Conservation (phyloP, 1,139 yeast genomes). For the Saccharomycopsis hybrid region DNA sequence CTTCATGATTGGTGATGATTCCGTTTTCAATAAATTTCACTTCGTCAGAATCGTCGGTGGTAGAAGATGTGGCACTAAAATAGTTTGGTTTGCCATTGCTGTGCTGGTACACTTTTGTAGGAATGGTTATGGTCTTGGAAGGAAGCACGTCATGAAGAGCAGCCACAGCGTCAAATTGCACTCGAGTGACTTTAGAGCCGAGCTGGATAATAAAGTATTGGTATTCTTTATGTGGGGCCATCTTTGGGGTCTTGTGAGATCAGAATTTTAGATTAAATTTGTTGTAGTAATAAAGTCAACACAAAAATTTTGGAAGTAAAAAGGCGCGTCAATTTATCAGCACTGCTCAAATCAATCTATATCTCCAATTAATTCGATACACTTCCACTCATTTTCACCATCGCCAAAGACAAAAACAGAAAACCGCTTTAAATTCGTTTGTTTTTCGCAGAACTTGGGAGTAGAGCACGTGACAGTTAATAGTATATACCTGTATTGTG, state of each 20-base stretch:
- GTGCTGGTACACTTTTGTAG: conserved; percentile 65
- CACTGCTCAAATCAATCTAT: no score
- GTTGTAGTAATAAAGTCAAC: neutral
- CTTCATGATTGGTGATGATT: conserved; percentile 57
- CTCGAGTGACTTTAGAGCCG: conserved; percentile 70
- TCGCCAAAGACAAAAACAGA: neutral
- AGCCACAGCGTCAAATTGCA: conserved; percentile 53
- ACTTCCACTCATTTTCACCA: no score
- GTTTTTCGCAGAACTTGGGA: neutral
- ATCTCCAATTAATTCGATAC: no score
- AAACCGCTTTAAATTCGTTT: neutral
- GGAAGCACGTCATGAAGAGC: conserved; percentile 62
- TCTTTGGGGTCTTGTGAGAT: conserved; percentile 19
- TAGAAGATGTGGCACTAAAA: conserved; percentile 32
- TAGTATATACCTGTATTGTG: no score
- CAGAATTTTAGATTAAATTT: neutral
- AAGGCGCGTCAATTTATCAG: no score
- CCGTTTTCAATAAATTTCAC: conserved; percentile 62
- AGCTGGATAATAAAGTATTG: conserved; percentile 56
- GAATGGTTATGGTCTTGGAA: conserved; percentile 70
- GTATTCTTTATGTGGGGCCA: conserved; percentile 45
- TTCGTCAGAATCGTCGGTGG: conserved; percentile 36
- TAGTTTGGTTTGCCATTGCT: conserved; percentile 33
- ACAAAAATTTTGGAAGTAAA: no score
- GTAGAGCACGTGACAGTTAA: no score